phyloP scores from a whole-genome alignment of 441 rosid species.

The Corymbia citriodora region DNA sequence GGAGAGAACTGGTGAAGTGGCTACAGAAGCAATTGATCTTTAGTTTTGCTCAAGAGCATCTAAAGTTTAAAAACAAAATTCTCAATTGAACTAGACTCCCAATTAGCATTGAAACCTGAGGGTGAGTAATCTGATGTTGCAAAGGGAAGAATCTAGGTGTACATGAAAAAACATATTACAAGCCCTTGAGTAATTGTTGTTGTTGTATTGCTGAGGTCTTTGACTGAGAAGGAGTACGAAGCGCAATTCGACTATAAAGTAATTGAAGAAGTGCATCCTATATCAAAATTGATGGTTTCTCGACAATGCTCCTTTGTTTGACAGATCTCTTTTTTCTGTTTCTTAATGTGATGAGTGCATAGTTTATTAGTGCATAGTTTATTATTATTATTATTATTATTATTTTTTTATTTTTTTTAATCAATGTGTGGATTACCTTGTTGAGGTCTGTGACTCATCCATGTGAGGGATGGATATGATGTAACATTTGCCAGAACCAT shows the following conservation, averaged over 20 bases:
- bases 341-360: not conserved
- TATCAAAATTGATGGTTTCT: not conserved
- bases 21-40: not conserved
- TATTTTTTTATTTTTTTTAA: too few species aligned
- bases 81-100: not conserved
- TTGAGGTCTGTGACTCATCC: not conserved
- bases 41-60: not conserved
- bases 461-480: not conserved
- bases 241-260: not conserved
- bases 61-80: not conserved
- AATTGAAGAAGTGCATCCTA: not conserved
- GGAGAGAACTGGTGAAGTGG: not conserved
- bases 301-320: not conserved
- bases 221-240: not conserved
- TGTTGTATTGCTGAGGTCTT: not conserved
- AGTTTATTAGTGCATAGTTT: not conserved
- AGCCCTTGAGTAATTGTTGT: not conserved
- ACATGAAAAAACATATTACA: not conserved
- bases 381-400: too few species aligned
- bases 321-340: not conserved
- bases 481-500: not conserved
- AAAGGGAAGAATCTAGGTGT: not conserved
- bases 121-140: not conserved
- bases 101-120: not conserved
- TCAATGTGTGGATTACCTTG: not conserved